Conservation (phyloP, 176 grass and related monocot genomes). For the Oryza glaberrima region DNA sequence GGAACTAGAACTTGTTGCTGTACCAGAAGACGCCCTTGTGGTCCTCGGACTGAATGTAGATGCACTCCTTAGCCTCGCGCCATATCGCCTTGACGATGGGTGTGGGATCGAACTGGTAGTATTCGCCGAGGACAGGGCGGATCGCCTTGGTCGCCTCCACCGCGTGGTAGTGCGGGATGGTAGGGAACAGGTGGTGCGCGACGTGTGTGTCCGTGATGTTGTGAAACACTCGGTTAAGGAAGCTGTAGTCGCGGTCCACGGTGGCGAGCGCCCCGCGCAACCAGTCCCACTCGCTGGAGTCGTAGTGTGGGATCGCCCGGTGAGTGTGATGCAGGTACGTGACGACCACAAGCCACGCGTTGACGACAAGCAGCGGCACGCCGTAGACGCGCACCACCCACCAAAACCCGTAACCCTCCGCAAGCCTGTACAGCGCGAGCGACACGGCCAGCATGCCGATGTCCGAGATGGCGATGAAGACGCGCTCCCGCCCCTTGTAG, state of each 20-base stretch:
- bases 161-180: constrained; percentile 94
- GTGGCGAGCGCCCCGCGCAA: constrained; percentile 73
- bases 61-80: constrained; percentile 81
- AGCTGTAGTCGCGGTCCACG: constrained; percentile 82
- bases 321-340: constrained; percentile 95
- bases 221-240: constrained; percentile 88
- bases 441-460: constrained; percentile 53
- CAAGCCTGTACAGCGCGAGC: background rate
- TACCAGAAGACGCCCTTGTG: constrained; percentile 69
- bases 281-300: constrained; percentile 78
- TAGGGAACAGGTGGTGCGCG: constrained; percentile 90
- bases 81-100: constrained; percentile 68
- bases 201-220: constrained; percentile 95
- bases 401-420: constrained; percentile 62
- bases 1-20: too few relatives aligned
- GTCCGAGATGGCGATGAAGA: constrained; percentile 76
- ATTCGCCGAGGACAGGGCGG: constrained; percentile 77
- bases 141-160: constrained; percentile 90
- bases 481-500: constrained; percentile 71
- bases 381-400: constrained; percentile 63
- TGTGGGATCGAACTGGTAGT: constrained; percentile 82
- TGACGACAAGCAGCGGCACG: too few relatives aligned
- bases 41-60: constrained; percentile 68
- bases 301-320: constrained; percentile 82
- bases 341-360: constrained; percentile 78